Conservation (phyloP, 1,139 yeast species). For the Wickerhamiella pararugosa region DNA sequence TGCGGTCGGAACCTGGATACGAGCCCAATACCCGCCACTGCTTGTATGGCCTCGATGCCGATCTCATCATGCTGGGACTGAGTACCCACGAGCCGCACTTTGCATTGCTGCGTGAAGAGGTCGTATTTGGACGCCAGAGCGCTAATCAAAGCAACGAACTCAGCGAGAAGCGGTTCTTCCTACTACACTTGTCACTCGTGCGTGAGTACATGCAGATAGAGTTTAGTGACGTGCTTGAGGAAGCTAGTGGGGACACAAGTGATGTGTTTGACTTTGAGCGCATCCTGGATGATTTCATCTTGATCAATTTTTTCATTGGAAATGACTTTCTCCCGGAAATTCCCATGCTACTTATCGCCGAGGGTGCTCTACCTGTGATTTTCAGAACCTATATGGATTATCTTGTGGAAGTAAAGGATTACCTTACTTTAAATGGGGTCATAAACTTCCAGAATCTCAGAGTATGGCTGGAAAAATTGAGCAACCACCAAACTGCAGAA, state of each 20-base stretch:
- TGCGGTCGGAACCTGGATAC: slow-evolving; percentile 72
- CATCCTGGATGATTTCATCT: slow-evolving; percentile 79
- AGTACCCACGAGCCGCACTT: slow-evolving; percentile 96
- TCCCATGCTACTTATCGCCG: slow-evolving; percentile 84
- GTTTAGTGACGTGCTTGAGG: slow-evolving; percentile 40
- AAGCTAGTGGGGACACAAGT: slow-evolving; percentile 29
- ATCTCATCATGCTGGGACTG: slow-evolving; percentile 85
- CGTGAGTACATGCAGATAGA: slow-evolving; percentile 87
- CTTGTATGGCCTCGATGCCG: slow-evolving; percentile 95
- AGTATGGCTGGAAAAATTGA: slow-evolving; percentile 69
- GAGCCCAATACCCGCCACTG: slow-evolving; percentile 86
- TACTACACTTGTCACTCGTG: slow-evolving; percentile 71
- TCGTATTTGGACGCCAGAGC: slow-evolving; percentile 49
- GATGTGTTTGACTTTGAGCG: slow-evolving; percentile 64
- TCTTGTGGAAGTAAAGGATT: slow-evolving; percentile 62
- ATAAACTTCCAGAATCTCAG: slow-evolving; percentile 62
- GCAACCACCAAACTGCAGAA: slow-evolving; percentile 45
- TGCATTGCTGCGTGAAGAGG: slow-evolving; percentile 90
- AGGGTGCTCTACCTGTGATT: slow-evolving; percentile 89
- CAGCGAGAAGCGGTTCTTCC: slow-evolving; percentile 63
- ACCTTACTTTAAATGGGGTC: slow-evolving; percentile 67
- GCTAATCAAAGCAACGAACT: slow-evolving; percentile 36
- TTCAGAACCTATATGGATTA: slow-evolving; percentile 77
- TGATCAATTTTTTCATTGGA: slow-evolving; percentile 89
- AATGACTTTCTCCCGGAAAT: slow-evolving; percentile 97